Conservation (phyloP, 495 filamentous ascomycete genomes). For the Ascodesmis nigricans region DNA sequence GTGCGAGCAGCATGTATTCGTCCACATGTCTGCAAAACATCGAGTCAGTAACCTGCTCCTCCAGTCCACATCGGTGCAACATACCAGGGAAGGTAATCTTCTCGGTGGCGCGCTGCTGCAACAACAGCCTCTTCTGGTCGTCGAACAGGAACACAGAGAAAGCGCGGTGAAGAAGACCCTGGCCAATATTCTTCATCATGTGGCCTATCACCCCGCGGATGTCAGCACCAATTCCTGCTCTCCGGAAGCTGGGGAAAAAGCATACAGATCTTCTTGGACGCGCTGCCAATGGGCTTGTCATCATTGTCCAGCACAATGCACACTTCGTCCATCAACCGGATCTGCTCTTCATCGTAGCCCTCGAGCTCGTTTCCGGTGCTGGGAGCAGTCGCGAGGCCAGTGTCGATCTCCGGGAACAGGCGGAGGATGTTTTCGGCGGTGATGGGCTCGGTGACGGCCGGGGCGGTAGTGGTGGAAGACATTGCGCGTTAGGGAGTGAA, state of each 20-base stretch:
- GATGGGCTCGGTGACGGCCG: conserved; percentile 31
- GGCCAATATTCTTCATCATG: conserved; percentile 93
- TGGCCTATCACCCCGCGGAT: conserved; percentile 51
- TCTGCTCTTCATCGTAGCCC: conserved; percentile 94
- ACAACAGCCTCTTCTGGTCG: conserved; percentile 58
- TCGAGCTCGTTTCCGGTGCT: conserved; percentile 33
- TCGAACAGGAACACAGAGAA: conserved; percentile 98
- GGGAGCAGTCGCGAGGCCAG: conserved; percentile 35
- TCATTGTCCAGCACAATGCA: conserved; percentile 91
- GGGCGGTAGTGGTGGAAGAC: conserved; percentile 24
- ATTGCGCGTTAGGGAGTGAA: too few relatives aligned
- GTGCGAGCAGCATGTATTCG: conserved; percentile 98
- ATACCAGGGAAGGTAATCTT: conserved; percentile 85
- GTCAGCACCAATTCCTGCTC: too few relatives aligned
- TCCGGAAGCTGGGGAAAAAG: conserved; percentile 10
- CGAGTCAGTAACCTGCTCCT: background rate
- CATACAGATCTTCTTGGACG: conserved; percentile 94
- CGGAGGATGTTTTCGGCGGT: conserved; percentile 70
- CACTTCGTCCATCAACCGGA: conserved; percentile 95
- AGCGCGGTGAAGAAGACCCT: conserved; percentile 83
- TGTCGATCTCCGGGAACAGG: conserved; percentile 82
- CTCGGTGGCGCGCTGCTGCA: conserved; percentile 86
- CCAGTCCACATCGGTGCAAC: background rate
- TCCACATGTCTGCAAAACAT: conserved; percentile 61
- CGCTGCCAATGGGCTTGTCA: conserved; percentile 83